Percentiles rank a stretch among this genome's conserved stretches.
These are phyloP conservation scores for Lathyrus tuberosus DNA, from an alignment of 306 rosid species.

Conservation along the genomic window DNA sequence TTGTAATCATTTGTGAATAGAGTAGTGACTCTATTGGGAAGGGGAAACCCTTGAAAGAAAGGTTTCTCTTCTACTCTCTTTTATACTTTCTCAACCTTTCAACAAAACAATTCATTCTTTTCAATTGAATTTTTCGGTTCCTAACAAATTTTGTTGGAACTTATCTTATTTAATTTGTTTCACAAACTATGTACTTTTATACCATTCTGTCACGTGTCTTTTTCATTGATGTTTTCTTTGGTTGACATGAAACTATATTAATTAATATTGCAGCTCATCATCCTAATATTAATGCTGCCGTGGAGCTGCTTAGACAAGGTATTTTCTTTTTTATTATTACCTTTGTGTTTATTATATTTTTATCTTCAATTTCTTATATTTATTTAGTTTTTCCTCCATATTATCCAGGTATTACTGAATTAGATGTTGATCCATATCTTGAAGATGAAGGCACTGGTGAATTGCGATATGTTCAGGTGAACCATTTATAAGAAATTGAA, in stretches of 20 bases:
- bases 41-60: no score
- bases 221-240: constrained; percentile 5
- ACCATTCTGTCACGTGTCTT: not conserved
- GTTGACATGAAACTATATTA: constrained; percentile 15
- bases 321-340: constrained; percentile 17
- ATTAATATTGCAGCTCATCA: constrained; percentile 76
- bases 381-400: constrained; percentile 6
- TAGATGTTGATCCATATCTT: constrained; percentile 61
- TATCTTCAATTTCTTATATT: constrained; percentile 15
- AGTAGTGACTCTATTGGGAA: no score
- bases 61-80: no score
- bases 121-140: no score
- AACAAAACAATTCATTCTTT: no score
- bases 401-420: constrained; percentile 64
- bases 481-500: constrained; percentile 13
- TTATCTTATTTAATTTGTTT: not conserved
- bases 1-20: no score
- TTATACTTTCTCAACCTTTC: no score
- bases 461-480: constrained; percentile 85
- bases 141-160: not conserved
- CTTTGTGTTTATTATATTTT: not conserved
- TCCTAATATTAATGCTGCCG: constrained; percentile 89
- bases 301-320: constrained; percentile 80
- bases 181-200: not conserved
- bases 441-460: constrained; percentile 88